Conservation (phyloP, 2,329 filamentous ascomycete genomes). For the Venturia carpophila region DNA sequence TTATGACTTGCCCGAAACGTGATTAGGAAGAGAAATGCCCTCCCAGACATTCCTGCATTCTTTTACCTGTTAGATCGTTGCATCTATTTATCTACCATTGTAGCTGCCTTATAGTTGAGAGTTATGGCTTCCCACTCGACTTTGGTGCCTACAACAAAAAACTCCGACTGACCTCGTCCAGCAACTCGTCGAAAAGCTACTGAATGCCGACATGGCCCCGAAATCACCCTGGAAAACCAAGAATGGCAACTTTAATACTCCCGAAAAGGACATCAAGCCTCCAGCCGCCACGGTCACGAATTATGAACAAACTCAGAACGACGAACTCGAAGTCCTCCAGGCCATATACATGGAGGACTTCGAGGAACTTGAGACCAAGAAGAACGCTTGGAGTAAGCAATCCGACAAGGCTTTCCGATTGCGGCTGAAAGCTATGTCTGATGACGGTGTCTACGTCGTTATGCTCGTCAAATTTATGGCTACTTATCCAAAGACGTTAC, state of each 20-base stretch:
- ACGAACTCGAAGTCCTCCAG: conserved; percentile 77
- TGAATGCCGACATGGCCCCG: conserved; percentile 11
- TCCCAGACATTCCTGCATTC: no score
- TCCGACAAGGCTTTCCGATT: conserved; percentile 71
- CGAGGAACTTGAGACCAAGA: conserved; percentile 56
- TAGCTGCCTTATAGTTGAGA: no score
- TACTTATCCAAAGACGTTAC: conserved; percentile 81
- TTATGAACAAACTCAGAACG: conserved; percentile 77
- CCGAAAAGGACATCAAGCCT: background rate
- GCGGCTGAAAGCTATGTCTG: conserved; percentile 63
- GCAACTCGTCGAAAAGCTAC: conserved; percentile 3
- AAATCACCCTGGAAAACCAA: conserved; percentile 15
- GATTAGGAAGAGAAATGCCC: no score
- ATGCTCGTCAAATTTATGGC: conserved; percentile 77
- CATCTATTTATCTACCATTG: no score
- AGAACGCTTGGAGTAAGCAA: conserved; percentile 67
- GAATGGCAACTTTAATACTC: conserved; percentile 3
- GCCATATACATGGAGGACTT: conserved; percentile 91
- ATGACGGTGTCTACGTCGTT: conserved; percentile 61
- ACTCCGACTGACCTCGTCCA: background rate
- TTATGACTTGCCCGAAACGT: no score
- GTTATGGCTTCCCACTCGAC: no score
- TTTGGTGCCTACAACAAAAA: no score
- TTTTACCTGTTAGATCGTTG: no score
- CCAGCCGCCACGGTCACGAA: conserved; percentile 37